phyloP scores from a whole-genome alignment of 352 stramenopile genomes.

The Pythium aristosporum region DNA sequence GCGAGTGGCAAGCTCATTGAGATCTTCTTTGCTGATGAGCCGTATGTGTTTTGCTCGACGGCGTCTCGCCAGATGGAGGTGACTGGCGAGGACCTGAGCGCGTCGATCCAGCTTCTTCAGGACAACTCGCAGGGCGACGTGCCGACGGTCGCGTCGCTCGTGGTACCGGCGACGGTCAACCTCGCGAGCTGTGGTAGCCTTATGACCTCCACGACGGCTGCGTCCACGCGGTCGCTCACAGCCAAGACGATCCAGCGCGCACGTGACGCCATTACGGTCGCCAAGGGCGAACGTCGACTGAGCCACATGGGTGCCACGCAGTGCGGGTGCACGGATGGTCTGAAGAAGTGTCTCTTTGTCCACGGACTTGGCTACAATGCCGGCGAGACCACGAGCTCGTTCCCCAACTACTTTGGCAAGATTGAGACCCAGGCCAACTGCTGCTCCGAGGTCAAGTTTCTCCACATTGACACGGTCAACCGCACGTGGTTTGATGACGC shows the following conservation, averaged over 20 bases:
- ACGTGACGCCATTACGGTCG: neutral
- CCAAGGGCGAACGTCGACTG: too few species aligned
- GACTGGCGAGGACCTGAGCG: slow-evolving; percentile 22
- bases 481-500: slow-evolving; percentile 26
- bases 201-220: neutral
- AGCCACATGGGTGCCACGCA: neutral
- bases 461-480: slow-evolving; percentile 34
- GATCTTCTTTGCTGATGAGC: slow-evolving; percentile 31
- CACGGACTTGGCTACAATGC: slow-evolving; percentile 29
- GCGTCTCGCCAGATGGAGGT: slow-evolving; percentile 5
- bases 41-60: slow-evolving; percentile 30
- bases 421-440: slow-evolving; percentile 31
- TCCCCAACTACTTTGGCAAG: slow-evolving; percentile 29
- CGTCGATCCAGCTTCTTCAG: slow-evolving; percentile 19
- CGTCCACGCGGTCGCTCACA: neutral
- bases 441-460: slow-evolving; percentile 33
- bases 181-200: slow-evolving; percentile 6
- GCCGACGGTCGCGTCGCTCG: slow-evolving; percentile 11
- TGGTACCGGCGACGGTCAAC: neutral
- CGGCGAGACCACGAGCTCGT: slow-evolving; percentile 2
- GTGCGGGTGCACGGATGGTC: slow-evolving; percentile 21
- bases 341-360: slow-evolving; percentile 36
- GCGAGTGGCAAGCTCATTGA: slow-evolving; percentile 29
- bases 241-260: neutral
- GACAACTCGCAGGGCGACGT: slow-evolving; percentile 21